Evolutionary conservation across 2,329 filamentous ascomycete species (phyloP), one percentile per base, ranked within the genome.

Genomic region (Colletotrichum sp.): DNA sequence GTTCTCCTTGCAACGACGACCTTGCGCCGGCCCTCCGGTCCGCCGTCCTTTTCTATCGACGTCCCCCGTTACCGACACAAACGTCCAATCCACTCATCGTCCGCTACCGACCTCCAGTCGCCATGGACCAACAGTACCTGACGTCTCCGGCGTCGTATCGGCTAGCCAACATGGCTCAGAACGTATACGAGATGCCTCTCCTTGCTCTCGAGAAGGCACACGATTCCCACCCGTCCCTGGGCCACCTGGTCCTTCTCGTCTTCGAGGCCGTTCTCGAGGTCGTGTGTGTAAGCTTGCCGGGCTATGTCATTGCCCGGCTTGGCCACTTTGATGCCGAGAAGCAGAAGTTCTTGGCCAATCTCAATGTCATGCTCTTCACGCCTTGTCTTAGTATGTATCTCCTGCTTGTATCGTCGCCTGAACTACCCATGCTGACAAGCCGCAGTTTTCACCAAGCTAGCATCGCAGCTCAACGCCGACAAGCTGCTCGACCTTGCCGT

Each of bases 351-450:
- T 90, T 98, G 67, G 96, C 97, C 70, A 98, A 99, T 83, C 89
- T 99, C 80, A 99, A 99, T 84, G 96, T 98, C 75, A 95, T 95
- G 87, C 90, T 99, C 57, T 99, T 99, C 86, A 99, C 97, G 34
- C 97, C 97, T 79, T 99, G 97, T 84, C 92, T 99, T 78, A 98
- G 95, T 98, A 92, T 77, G 93, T 86, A 44, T 63, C 26, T 59
- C 30, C 24, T 39, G 49, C 36, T 21, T 2, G 2, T 30, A 26
- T 8, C 16, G 26, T 13, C 34, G 13, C 65, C 6, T 52, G 6
- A 34, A 26, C 32, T 32, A 30, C 21, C 24, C 13, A 30, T 28
- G 36, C 78, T 82, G 79, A 84, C 78, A 32, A 44, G 15, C 2
- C 67, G 10, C 78, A 97, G 96, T 99, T 85, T 99, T 99, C 85